Percentiles rank a stretch among this genome's conserved stretches.
These are phyloP conservation scores for Ilex paraguariensis DNA, from an alignment of 305 asterid species.

Conservation along the genomic window DNA sequence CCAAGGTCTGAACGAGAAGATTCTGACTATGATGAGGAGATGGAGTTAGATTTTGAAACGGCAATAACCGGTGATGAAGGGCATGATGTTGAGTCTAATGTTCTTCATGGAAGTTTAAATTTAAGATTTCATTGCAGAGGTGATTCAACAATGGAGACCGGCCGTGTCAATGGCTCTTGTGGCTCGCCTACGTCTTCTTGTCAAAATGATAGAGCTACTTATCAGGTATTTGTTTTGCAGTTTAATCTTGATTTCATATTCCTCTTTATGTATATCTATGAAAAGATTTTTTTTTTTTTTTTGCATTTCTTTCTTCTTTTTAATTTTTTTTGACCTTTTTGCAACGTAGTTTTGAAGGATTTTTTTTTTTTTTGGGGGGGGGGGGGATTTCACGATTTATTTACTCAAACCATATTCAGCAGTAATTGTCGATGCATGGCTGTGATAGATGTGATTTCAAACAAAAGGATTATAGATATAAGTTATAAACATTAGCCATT, in stretches of 20 bases:
- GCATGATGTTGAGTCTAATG: constrained; percentile 44
- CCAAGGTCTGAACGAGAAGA: constrained; percentile 69
- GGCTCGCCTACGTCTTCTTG: constrained; percentile 36
- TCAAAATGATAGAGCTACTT: constrained; percentile 46
- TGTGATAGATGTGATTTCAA: no score
- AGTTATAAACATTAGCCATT: no score
- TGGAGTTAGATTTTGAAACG: constrained; percentile 79
- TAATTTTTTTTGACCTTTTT: no score
- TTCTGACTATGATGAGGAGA: constrained; percentile 83
- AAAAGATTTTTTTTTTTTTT: no score
- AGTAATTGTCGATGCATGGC: no score
- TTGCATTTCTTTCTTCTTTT: no score
- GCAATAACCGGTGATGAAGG: constrained; percentile 58
- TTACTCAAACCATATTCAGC: no score
- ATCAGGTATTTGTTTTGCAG: constrained; percentile 48
- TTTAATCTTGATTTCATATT: constrained; percentile 7
- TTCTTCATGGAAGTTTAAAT: constrained; percentile 64
- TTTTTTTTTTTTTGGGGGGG: no score
- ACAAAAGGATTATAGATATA: no score
- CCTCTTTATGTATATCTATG: no score
- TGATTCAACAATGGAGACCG: constrained; percentile 48
- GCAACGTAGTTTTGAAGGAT: no score
- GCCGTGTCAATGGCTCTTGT: constrained; percentile 38
- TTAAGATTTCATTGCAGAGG: constrained; percentile 60
- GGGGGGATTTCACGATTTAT: no score